These are phyloP conservation scores for Citrus inodora DNA, from an alignment of 345 rosid species.

Conservation along the genomic window DNA sequence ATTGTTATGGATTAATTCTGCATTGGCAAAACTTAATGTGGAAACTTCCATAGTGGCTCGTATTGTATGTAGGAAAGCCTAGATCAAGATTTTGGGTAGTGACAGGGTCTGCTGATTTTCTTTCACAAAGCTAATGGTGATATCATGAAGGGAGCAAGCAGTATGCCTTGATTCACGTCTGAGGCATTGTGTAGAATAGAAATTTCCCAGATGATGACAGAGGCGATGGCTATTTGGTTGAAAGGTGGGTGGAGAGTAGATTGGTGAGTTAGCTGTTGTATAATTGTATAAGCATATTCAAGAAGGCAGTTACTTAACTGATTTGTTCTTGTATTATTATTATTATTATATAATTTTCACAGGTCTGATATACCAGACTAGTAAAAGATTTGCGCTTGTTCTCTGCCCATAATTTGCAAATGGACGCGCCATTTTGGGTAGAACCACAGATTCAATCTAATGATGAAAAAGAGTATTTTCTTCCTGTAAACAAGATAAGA, in stretches of 20 bases:
- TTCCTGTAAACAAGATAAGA: not conserved
- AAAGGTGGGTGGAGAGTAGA: not conserved
- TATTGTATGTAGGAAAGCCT: not conserved
- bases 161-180: not conserved
- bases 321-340: not conserved
- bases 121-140: not conserved
- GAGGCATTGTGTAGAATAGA: not conserved
- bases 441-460: not conserved
- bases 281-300: not conserved
- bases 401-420: not conserved
- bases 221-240: not conserved
- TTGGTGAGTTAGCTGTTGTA: not conserved
- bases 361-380: not conserved
- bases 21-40: not conserved
- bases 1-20: not conserved
- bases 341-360: too few species aligned
- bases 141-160: not conserved
- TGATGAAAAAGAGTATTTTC: not conserved
- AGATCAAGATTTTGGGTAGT: not conserved
- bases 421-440: too few species aligned
- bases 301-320: not conserved
- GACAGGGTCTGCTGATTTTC: not conserved
- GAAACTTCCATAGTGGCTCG: not conserved
- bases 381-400: not conserved
- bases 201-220: not conserved